Conservation (phyloP, 208 protist genomes). For the Leishmania tropica region DNA sequence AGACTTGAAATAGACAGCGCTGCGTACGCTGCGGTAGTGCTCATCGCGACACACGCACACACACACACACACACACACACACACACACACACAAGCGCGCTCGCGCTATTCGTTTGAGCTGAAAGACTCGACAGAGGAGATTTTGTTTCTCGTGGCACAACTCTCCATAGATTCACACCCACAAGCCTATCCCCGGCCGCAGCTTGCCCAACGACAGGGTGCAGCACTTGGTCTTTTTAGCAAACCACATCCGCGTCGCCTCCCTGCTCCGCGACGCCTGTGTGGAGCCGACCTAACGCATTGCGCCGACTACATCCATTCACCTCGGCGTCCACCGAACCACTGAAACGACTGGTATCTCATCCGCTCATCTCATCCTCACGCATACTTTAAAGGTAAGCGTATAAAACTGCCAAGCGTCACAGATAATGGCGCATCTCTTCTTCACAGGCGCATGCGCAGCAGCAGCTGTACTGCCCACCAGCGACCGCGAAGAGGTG, state of each 20-base stretch:
- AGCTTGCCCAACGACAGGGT: not conserved
- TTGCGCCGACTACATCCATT: not conserved
- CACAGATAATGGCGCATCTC: constrained; percentile 7
- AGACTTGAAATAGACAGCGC: not conserved
- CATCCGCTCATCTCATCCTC: not conserved
- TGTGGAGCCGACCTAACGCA: not conserved
- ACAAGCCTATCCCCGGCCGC: not conserved
- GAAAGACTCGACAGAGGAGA: not conserved
- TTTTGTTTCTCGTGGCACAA: not conserved
- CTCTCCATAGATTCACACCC: not conserved
- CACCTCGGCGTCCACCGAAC: not conserved
- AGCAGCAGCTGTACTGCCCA: not conserved
- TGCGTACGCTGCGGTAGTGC: not conserved
- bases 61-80: not conserved
- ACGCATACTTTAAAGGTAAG: not conserved
- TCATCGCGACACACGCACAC: not conserved
- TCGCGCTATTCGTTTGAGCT: not conserved
- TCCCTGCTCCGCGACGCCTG: not conserved
- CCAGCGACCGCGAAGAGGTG: not conserved
- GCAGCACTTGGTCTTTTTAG: not conserved
- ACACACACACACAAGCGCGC: not conserved
- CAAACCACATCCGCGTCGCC: not conserved
- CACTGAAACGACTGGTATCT: not conserved
- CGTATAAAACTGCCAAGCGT: not conserved
- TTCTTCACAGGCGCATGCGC: not conserved